Evolutionary conservation across 73 alveolate genomes (phyloP).

Genomic region (Paramecium tetraurelia): DNA sequence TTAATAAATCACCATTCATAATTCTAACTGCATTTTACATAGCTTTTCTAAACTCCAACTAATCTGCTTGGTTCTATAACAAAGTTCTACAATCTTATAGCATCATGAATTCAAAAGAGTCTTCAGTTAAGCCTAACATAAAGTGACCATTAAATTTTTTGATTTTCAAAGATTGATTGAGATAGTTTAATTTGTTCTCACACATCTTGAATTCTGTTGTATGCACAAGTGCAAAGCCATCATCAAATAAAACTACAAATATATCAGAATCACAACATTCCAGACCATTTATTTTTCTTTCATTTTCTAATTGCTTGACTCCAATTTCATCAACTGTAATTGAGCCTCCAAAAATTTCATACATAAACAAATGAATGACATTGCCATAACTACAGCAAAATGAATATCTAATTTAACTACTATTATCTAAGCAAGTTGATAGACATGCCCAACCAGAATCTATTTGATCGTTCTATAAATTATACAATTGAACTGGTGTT

Average conservation of each 20-base stretch:
- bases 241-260: neutral
- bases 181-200: neutral
- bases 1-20: slow-evolving; percentile 9
- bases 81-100: neutral
- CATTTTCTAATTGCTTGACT: neutral
- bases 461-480: neutral
- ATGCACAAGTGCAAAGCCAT: neutral
- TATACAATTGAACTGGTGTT: neutral
- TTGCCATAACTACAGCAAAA: slow-evolving; percentile 7
- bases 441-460: slow-evolving; percentile 24
- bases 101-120: neutral
- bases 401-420: neutral
- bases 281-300: neutral
- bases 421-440: neutral
- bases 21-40: neutral
- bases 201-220: neutral
- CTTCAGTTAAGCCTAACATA: neutral
- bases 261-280: slow-evolving; percentile 1
- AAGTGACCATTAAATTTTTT: neutral
- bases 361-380: neutral
- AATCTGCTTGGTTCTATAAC: neutral
- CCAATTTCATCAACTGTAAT: neutral
- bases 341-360: neutral
- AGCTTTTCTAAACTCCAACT: slow-evolving; percentile 2
- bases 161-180: neutral